Conservation (phyloP, 108 stramenopile species). For the Skeletonema menzelii region DNA sequence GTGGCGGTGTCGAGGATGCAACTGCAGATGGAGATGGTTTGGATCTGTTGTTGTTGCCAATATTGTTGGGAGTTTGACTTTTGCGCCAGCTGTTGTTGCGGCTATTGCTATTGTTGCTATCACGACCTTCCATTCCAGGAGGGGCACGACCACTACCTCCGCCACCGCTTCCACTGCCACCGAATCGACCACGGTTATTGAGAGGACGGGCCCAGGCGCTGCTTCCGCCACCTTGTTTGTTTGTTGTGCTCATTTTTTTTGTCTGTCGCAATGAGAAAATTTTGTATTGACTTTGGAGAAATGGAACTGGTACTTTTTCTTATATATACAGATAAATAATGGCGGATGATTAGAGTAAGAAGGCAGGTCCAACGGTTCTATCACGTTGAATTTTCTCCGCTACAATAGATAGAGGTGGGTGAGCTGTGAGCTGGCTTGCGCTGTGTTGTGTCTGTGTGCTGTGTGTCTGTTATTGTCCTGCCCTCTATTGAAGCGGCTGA, state of each 20-base stretch:
- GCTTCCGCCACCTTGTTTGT: slow-evolving; percentile 21
- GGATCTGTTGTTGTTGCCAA: background rate
- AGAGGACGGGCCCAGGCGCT: slow-evolving; percentile 37
- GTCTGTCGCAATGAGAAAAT: background rate
- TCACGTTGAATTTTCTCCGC: background rate
- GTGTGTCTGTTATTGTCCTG: no score
- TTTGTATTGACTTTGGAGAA: background rate
- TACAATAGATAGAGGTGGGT: background rate
- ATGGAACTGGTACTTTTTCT: no score
- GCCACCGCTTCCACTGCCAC: slow-evolving; percentile 14
- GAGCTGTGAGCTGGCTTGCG: no score
- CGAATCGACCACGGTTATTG: slow-evolving; percentile 7
- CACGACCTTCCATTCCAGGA: slow-evolving; percentile 47
- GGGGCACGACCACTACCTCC: slow-evolving; percentile 35
- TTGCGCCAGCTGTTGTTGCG: slow-evolving; percentile 5
- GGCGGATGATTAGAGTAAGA: background rate
- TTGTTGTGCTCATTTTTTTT: slow-evolving; percentile 41
- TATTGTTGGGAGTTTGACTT: slow-evolving; percentile 9
- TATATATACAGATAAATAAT: background rate
- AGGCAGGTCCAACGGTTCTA: background rate
- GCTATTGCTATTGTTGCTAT: slow-evolving; percentile 8
- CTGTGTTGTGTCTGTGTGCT: no score
- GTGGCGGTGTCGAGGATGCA: background rate
- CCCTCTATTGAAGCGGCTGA: no score
- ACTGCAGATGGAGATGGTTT: background rate